These are phyloP conservation scores for Diplocarpon rosae DNA, from an alignment of 2,329 filamentous ascomycete genomes.

Conservation along the genomic window DNA sequence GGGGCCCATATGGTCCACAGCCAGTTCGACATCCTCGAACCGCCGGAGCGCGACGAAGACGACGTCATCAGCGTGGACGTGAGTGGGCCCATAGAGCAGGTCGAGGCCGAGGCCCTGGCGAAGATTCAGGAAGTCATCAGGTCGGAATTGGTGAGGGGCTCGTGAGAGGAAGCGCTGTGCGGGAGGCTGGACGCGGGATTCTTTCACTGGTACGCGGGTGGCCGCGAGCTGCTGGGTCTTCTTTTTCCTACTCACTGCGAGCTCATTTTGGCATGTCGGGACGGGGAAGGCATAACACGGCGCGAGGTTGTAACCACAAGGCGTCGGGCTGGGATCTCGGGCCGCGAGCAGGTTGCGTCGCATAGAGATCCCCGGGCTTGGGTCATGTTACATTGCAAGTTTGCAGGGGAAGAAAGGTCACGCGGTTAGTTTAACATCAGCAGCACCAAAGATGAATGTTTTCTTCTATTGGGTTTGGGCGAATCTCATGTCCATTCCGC, in stretches of 20 bases:
- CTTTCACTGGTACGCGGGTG: not conserved
- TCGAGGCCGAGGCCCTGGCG: conserved; percentile 48
- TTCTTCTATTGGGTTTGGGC: too few relatives aligned
- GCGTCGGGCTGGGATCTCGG: not conserved
- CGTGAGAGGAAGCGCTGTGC: not conserved
- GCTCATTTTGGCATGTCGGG: not conserved
- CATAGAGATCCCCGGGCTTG: not conserved
- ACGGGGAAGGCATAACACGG: conserved; percentile 2
- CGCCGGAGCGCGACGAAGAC: conserved; percentile 57
- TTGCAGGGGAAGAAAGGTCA: too few relatives aligned
- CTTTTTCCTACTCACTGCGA: not conserved
- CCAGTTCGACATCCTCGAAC: conserved; percentile 81
- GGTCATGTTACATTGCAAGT: too few relatives aligned
- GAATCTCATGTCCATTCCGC: too few relatives aligned
- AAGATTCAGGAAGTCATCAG: conserved; percentile 33
- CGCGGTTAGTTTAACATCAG: too few relatives aligned
- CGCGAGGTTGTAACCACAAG: conserved; percentile 5
- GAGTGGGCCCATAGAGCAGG: conserved; percentile 44
- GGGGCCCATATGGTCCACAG: conserved; percentile 89
- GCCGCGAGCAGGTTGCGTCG: conserved; percentile 1
- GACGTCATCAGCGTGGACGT: conserved; percentile 67
- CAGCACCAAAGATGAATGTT: too few relatives aligned
- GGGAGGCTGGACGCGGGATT: not conserved
- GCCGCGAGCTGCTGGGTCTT: not conserved
- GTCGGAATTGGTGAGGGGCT: conserved; percentile 10